Percentiles rank a stretch among this genome's conserved stretches.
phyloP scores from a whole-genome alignment of 495 filamentous ascomycete genomes.

The Niebla homalea region DNA sequence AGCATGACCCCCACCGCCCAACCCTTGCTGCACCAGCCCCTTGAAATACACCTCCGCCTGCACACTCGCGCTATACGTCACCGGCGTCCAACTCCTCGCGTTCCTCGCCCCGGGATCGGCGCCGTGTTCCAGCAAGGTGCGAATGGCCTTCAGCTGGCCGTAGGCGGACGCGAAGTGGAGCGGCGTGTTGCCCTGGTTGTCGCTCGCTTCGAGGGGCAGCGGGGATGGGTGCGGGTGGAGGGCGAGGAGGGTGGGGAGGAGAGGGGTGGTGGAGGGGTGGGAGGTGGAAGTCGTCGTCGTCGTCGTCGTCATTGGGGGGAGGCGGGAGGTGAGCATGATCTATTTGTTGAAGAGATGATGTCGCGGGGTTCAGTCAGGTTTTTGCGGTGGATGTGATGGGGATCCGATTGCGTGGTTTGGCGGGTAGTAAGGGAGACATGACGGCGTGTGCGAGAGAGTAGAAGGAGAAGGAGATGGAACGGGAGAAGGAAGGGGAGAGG shows the following conservation, averaged over 20 bases:
- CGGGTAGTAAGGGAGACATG: no score
- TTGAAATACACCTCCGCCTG: conserved; percentile 66
- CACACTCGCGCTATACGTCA: conserved; percentile 57
- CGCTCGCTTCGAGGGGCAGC: conserved; percentile 18
- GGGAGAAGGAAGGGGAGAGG: not conserved
- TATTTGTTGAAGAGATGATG: no score
- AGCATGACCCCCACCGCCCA: conserved; percentile 20
- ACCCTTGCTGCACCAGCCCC: conserved; percentile 35
- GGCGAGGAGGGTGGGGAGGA: conserved; percentile 7
- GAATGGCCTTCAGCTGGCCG: conserved; percentile 59
- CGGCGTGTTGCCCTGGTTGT: conserved; percentile 61
- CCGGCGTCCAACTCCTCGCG: conserved; percentile 56
- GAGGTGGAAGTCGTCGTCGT: not conserved
- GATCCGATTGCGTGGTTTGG: no score
- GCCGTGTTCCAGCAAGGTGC: conserved; percentile 55
- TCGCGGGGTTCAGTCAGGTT: no score
- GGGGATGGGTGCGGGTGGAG: conserved; percentile 1
- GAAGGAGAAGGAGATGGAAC: conserved; percentile 5
- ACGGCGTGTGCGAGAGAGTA: not conserved
- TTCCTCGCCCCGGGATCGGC: conserved; percentile 54
- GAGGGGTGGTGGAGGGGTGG: conserved; percentile 2
- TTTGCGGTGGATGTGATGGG: no score
- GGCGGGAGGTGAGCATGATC: not conserved
- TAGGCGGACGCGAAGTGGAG: conserved; percentile 55
- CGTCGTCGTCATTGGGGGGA: not conserved